These are phyloP conservation scores for Mycosphaerelloides madeirae DNA, from an alignment of 2,329 filamentous ascomycete species.

Conservation along the genomic window DNA sequence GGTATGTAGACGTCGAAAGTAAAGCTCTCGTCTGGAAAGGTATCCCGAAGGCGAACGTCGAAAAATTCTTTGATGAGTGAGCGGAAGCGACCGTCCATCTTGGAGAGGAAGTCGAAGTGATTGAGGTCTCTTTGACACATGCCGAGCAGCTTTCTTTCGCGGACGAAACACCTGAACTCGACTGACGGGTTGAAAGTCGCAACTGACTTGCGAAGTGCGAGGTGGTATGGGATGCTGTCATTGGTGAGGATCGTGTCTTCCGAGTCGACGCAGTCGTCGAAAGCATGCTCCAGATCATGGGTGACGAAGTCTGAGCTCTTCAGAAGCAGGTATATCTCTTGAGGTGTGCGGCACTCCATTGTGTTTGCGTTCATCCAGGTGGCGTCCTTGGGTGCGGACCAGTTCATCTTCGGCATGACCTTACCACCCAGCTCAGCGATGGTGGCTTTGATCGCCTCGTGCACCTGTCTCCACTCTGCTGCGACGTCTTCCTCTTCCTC, in stretches of 20 bases:
- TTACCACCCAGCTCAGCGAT: conserved; percentile 79
- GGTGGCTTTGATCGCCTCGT: conserved; percentile 68
- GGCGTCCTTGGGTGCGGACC: conserved; percentile 94
- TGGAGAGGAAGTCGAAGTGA: conserved; percentile 76
- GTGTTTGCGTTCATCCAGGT: conserved; percentile 88
- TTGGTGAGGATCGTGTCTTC: conserved; percentile 23
- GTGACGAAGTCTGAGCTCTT: conserved; percentile 94
- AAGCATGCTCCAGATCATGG: conserved; percentile 89
- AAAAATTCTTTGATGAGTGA: conserved; percentile 74
- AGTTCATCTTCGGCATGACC: conserved; percentile 91
- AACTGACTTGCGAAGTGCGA: conserved; percentile 85
- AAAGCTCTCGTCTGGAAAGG: conserved; percentile 79
- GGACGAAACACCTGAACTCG: conserved; percentile 94
- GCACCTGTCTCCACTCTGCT: conserved; percentile 61
- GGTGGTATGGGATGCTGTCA: conserved; percentile 61
- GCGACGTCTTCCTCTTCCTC: conserved; percentile 62
- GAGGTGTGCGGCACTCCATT: conserved; percentile 80
- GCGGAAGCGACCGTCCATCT: conserved; percentile 61
- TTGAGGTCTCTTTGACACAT: conserved; percentile 88
- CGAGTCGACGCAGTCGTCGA: conserved; percentile 62
- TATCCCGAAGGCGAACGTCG: conserved; percentile 63
- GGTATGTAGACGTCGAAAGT: conserved; percentile 92
- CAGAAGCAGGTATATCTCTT: conserved; percentile 87
- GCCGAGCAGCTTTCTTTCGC: conserved; percentile 71
- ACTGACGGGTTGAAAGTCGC: conserved; percentile 75